phyloP scores from a whole-genome alignment of 179 eudicot genomes.

The Gypsophila paniculata region DNA sequence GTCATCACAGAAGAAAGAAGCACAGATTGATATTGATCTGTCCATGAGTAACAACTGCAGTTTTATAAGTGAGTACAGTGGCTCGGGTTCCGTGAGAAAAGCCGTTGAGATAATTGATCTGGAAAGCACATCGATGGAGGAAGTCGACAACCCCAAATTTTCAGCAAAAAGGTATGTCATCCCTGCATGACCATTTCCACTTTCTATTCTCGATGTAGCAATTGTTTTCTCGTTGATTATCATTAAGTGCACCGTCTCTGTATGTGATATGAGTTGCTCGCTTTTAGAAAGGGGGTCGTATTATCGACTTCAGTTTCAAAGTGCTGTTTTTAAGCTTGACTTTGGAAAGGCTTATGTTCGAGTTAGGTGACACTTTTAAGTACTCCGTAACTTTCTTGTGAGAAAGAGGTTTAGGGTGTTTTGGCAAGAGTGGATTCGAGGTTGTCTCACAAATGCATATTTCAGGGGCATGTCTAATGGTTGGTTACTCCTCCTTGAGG shows the following conservation, averaged over 20 bases:
- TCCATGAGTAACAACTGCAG: slow-evolving; percentile 52
- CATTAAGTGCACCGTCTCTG: not conserved
- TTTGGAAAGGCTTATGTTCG: not conserved
- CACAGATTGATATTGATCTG: slow-evolving; percentile 55
- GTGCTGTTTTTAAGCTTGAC: not conserved
- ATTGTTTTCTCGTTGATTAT: not conserved
- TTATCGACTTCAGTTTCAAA: not conserved
- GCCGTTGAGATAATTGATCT: slow-evolving; percentile 84
- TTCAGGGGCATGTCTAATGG: not conserved
- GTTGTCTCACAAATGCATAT: not conserved
- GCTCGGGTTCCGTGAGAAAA: slow-evolving; percentile 45
- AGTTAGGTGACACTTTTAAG: not conserved
- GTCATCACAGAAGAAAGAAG: slow-evolving; percentile 33
- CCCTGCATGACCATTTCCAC: not conserved
- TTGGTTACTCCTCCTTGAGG: not conserved
- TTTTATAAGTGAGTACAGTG: slow-evolving; percentile 35
- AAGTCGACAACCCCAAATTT: slow-evolving; percentile 38
- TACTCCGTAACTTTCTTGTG: not conserved
- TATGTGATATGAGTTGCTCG: too few species aligned
- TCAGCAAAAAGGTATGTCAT: slow-evolving; percentile 50
- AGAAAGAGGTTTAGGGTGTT: not conserved
- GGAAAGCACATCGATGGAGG: slow-evolving; percentile 55
- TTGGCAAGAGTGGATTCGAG: not conserved
- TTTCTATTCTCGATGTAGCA: not conserved
- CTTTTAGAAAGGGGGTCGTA: too few species aligned